Conservation (phyloP, 1,284 basidiomycete species). For the Lentinus polychrous region DNA sequence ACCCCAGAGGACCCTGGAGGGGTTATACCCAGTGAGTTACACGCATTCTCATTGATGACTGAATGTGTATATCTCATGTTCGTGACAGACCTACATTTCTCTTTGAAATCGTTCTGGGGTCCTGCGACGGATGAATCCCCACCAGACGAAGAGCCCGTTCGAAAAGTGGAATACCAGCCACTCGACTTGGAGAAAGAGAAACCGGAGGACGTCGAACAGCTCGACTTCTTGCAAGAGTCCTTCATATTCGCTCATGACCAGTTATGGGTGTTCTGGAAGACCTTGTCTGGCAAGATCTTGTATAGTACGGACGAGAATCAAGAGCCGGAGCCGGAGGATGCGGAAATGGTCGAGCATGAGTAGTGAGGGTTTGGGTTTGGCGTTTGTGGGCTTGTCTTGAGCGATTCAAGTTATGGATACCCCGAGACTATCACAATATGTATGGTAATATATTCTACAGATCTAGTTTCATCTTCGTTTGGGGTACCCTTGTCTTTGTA, state of each 20-base stretch:
- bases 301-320: slow-evolving; percentile 23
- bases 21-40: not conserved
- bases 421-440: slow-evolving; percentile 3
- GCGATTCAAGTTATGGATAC: no score
- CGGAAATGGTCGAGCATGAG: slow-evolving; percentile 23
- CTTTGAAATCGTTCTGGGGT: slow-evolving; percentile 36
- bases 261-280: slow-evolving; percentile 55
- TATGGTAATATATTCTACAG: not conserved
- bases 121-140: slow-evolving; percentile 22
- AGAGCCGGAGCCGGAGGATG: slow-evolving; percentile 21
- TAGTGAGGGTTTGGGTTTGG: slow-evolving; percentile 9
- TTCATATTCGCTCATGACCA: slow-evolving; percentile 67
- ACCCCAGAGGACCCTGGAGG: not conserved
- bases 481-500: not conserved
- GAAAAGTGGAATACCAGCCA: slow-evolving; percentile 55
- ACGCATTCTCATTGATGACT: not conserved
- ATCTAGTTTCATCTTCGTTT: not conserved
- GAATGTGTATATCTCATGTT: not conserved
- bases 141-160: slow-evolving; percentile 31
- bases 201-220: slow-evolving; percentile 40
- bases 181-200: slow-evolving; percentile 55
- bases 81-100: slow-evolving; percentile 50
- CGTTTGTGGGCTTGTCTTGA: no score
- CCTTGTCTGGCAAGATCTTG: slow-evolving; percentile 41
- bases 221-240: slow-evolving; percentile 53